These are phyloP conservation scores for Phytophthora colocasiae DNA, from an alignment of 352 stramenopile genomes.

Conservation along the genomic window DNA sequence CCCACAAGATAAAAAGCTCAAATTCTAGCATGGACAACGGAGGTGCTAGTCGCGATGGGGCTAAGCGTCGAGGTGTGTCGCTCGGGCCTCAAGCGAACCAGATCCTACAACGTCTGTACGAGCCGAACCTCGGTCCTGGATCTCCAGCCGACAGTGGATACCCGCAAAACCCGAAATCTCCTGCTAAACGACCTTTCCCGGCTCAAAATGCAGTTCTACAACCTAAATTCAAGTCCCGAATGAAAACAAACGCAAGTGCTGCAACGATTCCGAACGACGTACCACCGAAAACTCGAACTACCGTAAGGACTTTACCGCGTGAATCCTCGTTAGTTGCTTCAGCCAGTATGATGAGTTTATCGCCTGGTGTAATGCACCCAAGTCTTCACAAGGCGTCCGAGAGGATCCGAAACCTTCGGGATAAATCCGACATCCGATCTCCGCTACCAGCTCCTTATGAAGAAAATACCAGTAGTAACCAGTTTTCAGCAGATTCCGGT, in stretches of 20 bases:
- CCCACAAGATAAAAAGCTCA: constrained; percentile 6
- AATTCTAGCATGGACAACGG: constrained; percentile 9
- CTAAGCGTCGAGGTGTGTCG: constrained; percentile 54
- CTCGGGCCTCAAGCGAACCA: constrained; percentile 62
- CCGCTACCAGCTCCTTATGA: constrained; percentile 19
- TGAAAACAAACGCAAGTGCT: constrained; percentile 61
- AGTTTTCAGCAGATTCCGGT: constrained; percentile 1
- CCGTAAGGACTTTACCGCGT: background rate
- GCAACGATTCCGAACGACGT: constrained; percentile 30
- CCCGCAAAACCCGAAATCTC: constrained; percentile 5
- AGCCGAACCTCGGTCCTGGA: constrained; percentile 58
- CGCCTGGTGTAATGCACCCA: constrained; percentile 52
- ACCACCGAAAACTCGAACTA: background rate
- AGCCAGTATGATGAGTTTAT: constrained; percentile 41
- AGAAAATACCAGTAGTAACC: constrained; percentile 31
- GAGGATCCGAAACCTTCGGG: constrained; percentile 55
- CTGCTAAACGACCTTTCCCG: constrained; percentile 6
- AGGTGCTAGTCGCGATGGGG: constrained; percentile 51
- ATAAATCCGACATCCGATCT: constrained; percentile 34
- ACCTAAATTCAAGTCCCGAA: constrained; percentile 47
- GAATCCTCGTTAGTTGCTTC: constrained; percentile 26
- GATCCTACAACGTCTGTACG: constrained; percentile 75
- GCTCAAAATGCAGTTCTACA: constrained; percentile 38
- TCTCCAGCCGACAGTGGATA: background rate
- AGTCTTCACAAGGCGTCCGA: constrained; percentile 67